phyloP scores from a whole-genome alignment of 805 yeast species.

The Starmerella tilneyi region DNA sequence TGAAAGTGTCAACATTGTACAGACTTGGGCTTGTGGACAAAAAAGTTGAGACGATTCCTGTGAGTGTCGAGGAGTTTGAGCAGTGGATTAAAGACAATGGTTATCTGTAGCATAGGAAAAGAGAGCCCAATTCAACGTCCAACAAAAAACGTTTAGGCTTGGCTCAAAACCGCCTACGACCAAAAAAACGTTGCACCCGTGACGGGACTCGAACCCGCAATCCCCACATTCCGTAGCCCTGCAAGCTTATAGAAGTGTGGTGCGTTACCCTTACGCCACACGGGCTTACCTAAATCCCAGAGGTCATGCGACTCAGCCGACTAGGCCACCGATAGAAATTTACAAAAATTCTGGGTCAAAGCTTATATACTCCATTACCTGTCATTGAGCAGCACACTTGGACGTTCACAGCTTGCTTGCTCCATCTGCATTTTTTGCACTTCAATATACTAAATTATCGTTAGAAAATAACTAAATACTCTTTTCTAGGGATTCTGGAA shows the following conservation, averaged over 20 bases:
- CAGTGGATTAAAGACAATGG: constrained; percentile 8
- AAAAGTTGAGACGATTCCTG: not conserved
- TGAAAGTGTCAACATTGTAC: constrained; percentile 16
- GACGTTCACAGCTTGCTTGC: not conserved
- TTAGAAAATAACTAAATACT: no score
- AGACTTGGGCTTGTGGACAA: not conserved
- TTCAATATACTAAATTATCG: no score
- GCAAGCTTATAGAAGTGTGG: constrained; percentile 31
- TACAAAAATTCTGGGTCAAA: not conserved
- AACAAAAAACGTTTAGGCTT: no score
- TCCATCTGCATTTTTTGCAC: no score
- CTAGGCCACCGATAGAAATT: constrained; percentile 5
- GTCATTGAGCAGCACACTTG: not conserved
- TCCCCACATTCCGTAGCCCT: constrained; percentile 31
- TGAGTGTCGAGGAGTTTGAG: constrained; percentile 6
- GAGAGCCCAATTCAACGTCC: no score
- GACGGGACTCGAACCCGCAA: constrained; percentile 37
- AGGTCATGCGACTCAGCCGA: not conserved
- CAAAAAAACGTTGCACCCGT: constrained; percentile 28
- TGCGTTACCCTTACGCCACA: constrained; percentile 37
- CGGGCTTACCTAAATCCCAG: constrained; percentile 26
- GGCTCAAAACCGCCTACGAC: no score
- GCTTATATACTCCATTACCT: not conserved
- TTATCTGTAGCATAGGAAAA: no score
- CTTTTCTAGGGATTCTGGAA: no score